phyloP scores from a whole-genome alignment of 2,329 filamentous ascomycete genomes.

The Aspergillus versicolor region DNA sequence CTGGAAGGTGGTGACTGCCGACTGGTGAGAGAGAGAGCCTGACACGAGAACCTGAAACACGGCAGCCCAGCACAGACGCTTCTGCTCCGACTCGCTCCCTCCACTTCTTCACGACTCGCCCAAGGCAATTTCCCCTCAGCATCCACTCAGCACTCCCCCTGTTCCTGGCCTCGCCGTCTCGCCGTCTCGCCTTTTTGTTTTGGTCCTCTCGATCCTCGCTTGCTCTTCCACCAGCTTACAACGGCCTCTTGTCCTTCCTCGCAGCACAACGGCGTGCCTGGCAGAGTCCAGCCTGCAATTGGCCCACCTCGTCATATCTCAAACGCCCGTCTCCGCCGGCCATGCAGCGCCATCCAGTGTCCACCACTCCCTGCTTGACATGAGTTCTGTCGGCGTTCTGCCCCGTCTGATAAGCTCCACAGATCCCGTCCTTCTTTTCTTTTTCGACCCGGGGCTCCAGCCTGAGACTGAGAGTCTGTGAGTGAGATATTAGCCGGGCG shows the following conservation, averaged over 20 bases:
- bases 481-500: conserved; percentile 2
- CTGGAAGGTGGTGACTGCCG: not conserved
- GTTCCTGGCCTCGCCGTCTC: not conserved
- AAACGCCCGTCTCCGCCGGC: conserved; percentile 11
- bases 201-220: not conserved
- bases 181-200: not conserved
- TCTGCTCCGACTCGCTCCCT: not conserved
- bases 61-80: not conserved
- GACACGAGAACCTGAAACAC: not conserved
- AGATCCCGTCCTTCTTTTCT: conserved; percentile 5
- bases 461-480: not conserved
- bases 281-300: not conserved
- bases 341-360: conserved; percentile 3
- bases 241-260: not conserved
- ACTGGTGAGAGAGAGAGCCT: not conserved
- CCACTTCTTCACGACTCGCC: not conserved
- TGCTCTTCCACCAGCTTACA: not conserved
- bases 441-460: not conserved
- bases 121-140: not conserved
- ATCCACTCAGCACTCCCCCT: not conserved
- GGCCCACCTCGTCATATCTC: conserved; percentile 12
- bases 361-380: conserved; percentile 8
- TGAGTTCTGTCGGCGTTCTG: not conserved
- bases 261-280: not conserved
- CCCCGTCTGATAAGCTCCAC: conserved; percentile 14